A percentile compares a stretch with the other conserved stretches of the same genome.
Evolutionary conservation across 805 yeast species (phyloP).

Genomic region (Wickerhamia fluorescens): DNA sequence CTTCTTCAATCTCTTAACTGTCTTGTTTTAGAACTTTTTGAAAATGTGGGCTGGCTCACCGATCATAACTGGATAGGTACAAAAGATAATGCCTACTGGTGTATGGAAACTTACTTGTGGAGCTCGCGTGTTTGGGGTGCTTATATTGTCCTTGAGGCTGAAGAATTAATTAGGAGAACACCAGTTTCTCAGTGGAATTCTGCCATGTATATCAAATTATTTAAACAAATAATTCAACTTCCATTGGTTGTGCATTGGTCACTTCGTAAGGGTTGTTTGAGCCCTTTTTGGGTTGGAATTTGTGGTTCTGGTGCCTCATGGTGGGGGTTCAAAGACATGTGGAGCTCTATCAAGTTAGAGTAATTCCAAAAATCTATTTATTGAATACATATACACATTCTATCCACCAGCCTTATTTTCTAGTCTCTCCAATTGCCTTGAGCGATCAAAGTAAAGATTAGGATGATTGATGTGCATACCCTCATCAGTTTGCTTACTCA

Average conservation of each 20-base stretch:
- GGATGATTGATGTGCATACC: constrained; percentile 76
- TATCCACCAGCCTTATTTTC: not conserved
- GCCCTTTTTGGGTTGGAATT: constrained; percentile 43
- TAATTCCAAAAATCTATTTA: no score
- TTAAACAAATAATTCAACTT: constrained; percentile 31
- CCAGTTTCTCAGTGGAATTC: constrained; percentile 30
- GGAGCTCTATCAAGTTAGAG: constrained; percentile 28
- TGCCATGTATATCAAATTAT: constrained; percentile 28
- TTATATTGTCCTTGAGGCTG: constrained; percentile 30
- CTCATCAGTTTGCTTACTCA: constrained; percentile 29
- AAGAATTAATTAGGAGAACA: constrained; percentile 34
- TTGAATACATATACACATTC: not conserved
- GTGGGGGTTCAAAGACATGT: constrained; percentile 31
- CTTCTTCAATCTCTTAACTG: constrained; percentile 35
- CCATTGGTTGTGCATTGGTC: constrained; percentile 42
- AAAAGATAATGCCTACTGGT: constrained; percentile 33
- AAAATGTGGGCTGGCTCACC: constrained; percentile 40
- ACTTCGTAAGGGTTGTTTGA: constrained; percentile 35
- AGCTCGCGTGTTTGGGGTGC: constrained; percentile 40
- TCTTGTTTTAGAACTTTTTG: constrained; percentile 32
- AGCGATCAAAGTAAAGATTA: constrained; percentile 76
- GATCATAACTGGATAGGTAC: constrained; percentile 42
- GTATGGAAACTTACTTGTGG: constrained; percentile 38
- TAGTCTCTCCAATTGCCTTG: constrained; percentile 45
- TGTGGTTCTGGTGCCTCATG: constrained; percentile 40